phyloP scores from a whole-genome alignment of 2,329 filamentous ascomycete species.

The Pseudocercospora fuligena region DNA sequence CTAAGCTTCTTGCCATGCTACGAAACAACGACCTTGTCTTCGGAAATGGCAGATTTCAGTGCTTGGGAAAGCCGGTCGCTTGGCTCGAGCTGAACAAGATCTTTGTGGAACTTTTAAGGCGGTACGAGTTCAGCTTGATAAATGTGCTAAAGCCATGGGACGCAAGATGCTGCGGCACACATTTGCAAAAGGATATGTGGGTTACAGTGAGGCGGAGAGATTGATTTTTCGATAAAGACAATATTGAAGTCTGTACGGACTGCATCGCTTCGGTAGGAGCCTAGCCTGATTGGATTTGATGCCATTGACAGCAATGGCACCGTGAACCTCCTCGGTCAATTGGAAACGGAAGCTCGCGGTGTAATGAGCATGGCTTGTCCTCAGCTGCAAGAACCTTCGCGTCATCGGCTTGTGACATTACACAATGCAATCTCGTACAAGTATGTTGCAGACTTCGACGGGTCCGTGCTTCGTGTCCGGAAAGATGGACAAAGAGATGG shows the following conservation, averaged over 20 bases:
- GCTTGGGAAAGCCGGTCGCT: constrained; percentile 34
- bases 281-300: not conserved
- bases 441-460: too few relatives aligned
- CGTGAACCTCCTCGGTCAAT: not conserved
- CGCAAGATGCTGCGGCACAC: constrained; percentile 12
- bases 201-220: constrained; percentile 4
- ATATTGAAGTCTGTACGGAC: too few relatives aligned
- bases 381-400: too few relatives aligned
- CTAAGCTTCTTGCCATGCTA: constrained; percentile 16
- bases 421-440: too few relatives aligned
- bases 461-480: too few relatives aligned
- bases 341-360: too few relatives aligned
- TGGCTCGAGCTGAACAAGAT: constrained; percentile 41
- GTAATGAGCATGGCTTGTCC: too few relatives aligned
- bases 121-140: constrained; percentile 16
- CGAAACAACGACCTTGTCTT: constrained; percentile 34
- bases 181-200: constrained; percentile 18
- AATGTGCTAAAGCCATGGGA: constrained; percentile 17
- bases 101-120: constrained; percentile 14
- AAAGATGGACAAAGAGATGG: too few relatives aligned
- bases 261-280: not conserved
- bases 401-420: too few relatives aligned
- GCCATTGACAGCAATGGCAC: not conserved
- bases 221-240: too few relatives aligned
- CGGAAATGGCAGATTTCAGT: constrained; percentile 33